Evolutionary conservation across 2,329 filamentous ascomycete genomes (phyloP).

Genomic region (Ilyonectria destructans): DNA sequence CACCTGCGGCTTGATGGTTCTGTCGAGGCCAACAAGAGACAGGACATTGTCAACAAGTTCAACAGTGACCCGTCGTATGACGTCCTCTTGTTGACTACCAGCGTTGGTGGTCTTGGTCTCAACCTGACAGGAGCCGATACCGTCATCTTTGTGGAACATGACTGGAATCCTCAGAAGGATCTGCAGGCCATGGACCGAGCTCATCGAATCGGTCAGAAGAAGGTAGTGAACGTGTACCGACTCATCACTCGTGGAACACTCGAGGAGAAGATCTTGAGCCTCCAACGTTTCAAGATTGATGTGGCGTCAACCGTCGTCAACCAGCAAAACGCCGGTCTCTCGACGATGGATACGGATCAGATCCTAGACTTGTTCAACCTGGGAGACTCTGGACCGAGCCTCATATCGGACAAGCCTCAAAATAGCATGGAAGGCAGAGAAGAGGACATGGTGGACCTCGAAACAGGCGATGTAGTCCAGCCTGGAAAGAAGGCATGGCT

Average conservation of each 20-base stretch:
- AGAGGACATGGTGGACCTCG: conserved; percentile 93
- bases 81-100: conserved; percentile 92
- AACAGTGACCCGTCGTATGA: conserved; percentile 98
- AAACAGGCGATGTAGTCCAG: conserved; percentile 93
- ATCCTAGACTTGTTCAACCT: conserved; percentile 97
- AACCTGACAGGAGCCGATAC: conserved; percentile 98
- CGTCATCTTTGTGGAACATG: conserved; percentile 99
- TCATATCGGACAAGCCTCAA: conserved; percentile 74
- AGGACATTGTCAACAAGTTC: conserved; percentile 99
- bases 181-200: conserved; percentile 99
- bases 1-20: conserved; percentile 94
- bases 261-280: conserved; percentile 97
- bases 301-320: conserved; percentile 98
- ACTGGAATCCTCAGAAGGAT: conserved; percentile 99
- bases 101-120: conserved; percentile 92
- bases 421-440: conserved; percentile 75
- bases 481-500: conserved; percentile 97
- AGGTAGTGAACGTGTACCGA: conserved; percentile 99
- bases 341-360: conserved; percentile 98
- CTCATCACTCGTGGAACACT: conserved; percentile 95
- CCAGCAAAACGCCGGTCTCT: conserved; percentile 95
- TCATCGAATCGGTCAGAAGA: conserved; percentile 99
- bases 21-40: conserved; percentile 92
- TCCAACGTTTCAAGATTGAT: conserved; percentile 99
- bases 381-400: conserved; percentile 80